Percentiles rank a stretch among this genome's conserved stretches.
Conservation (phyloP, 108 stramenopile species). For the Cyclotella sp. region DNA sequence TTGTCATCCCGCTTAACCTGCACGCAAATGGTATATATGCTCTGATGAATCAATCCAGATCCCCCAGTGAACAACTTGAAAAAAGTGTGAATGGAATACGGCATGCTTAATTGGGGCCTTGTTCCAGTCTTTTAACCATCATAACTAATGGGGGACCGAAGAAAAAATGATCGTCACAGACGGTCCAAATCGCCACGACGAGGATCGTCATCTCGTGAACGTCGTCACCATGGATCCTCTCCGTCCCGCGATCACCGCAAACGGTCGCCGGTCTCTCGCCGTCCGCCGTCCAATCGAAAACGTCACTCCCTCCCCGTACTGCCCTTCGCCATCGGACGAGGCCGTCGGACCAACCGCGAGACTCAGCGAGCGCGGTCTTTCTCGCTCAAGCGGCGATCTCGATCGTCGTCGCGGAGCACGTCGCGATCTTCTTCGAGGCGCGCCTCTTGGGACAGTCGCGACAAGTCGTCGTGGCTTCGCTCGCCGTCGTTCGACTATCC, state of each 20-base stretch:
- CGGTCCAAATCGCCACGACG: conserved; percentile 3
- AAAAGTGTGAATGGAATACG: background rate
- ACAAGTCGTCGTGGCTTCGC: background rate
- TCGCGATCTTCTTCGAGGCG: background rate
- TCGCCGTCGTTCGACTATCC: background rate
- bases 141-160: background rate
- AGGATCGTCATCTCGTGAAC: background rate
- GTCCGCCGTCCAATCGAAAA: background rate
- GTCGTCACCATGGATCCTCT: background rate
- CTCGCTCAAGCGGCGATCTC: background rate
- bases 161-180: background rate
- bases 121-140: background rate
- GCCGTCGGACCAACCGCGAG: background rate
- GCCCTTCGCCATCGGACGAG: background rate
- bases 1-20: too few species aligned
- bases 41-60: too few species aligned
- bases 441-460: background rate
- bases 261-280: background rate
- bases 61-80: too few species aligned
- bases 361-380: background rate
- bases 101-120: background rate
- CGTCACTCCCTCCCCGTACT: background rate
- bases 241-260: background rate
- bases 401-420: conserved; percentile 2
- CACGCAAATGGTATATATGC: too few species aligned